Base-by-base conservation (phyloP, 768 basidiomycete genomes). In the Gymnopilus dilepis region DNA sequence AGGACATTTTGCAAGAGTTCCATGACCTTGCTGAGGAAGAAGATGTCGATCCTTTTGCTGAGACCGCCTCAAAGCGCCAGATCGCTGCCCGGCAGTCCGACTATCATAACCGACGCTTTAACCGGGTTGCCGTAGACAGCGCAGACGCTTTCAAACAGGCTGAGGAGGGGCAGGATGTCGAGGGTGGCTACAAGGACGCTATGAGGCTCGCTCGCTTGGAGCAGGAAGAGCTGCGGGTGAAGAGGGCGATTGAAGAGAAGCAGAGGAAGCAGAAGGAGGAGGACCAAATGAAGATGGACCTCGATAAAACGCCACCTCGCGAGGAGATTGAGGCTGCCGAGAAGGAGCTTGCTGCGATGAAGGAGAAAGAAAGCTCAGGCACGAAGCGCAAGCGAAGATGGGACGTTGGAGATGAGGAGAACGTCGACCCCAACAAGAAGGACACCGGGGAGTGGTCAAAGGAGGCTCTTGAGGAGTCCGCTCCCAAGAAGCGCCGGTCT, bases 151-250 rank as follows among this genome's bases (percentile, higher is more conserved):
- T 94, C 68, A 78, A 84, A 61, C 82, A 87, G 37, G 81, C 70
- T 3, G 86, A 86, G 61, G 91, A 90, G 56, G 90, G 88, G 0
- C 80, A 80, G 65, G 86, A 87, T 28, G 82, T 84, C 1, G 93
- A 94, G 70, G 94, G 94, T 47, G 92, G 92, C 3, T 99, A 99
- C 74, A 96, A 93, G 72, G 97, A 98, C 72, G 92, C 95, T 12
- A 99, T 99, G 97, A 84, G 95, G 71, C 70, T 96, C 67, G 82
- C 91, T 62, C 86, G 88, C 72, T 78, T 99, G 75, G 95, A 99
- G 82, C 91, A 93, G 77, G 97, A 99, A 78, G 97, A 99, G 77
- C 81, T 78, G 66, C 80, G 92, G 63, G 95, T 99, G 34, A 82
- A 83, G 71, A 80, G 87, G 67, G 90, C 90, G 19, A 95, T 95